phyloP scores from a whole-genome alignment of 176 grass and related monocot species.

The Guadua angustifolia region DNA sequence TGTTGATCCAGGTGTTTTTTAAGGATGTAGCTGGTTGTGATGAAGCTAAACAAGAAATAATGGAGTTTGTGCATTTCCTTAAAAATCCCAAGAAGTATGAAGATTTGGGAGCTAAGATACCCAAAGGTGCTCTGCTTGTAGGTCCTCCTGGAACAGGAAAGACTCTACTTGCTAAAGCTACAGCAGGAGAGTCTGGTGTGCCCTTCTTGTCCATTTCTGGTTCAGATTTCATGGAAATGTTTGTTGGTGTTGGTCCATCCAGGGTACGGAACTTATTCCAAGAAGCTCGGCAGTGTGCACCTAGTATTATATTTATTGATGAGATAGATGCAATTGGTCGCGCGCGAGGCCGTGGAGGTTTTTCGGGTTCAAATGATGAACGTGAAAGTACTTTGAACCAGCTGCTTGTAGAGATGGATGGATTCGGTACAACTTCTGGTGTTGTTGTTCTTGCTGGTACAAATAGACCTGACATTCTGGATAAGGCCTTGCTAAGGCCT shows the following conservation, averaged over 20 bases:
- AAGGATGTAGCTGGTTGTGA: constrained; percentile 88
- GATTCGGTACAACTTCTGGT: constrained; percentile 71
- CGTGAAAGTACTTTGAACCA: constrained; percentile 87
- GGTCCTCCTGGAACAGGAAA: constrained; percentile 87
- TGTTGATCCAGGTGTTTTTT: constrained; percentile 76
- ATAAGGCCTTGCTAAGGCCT: constrained; percentile 91
- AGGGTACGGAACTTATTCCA: constrained; percentile 79
- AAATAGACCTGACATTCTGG: constrained; percentile 90
- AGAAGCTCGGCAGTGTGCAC: constrained; percentile 72
- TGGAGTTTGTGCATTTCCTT: constrained; percentile 87
- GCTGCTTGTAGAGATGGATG: constrained; percentile 86
- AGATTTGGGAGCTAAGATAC: constrained; percentile 76
- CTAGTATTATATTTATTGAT: constrained; percentile 88
- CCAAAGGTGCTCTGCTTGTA: constrained; percentile 83
- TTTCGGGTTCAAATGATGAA: constrained; percentile 74
- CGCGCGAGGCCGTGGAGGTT: constrained; percentile 68
- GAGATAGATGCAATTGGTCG: constrained; percentile 88
- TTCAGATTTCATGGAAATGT: constrained; percentile 94
- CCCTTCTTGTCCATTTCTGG: constrained; percentile 79
- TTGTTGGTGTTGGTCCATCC: constrained; percentile 79
- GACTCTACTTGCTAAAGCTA: constrained; percentile 84
- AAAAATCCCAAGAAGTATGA: constrained; percentile 76
- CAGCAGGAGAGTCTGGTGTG: constrained; percentile 76
- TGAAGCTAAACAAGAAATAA: constrained; percentile 91
- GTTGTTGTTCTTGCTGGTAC: constrained; percentile 89